A percentile compares a stretch with the other conserved stretches of the same genome.
These are phyloP conservation scores for Scytalidium sp. DNA, from an alignment of 2,329 filamentous ascomycete species.

Conservation along the genomic window DNA sequence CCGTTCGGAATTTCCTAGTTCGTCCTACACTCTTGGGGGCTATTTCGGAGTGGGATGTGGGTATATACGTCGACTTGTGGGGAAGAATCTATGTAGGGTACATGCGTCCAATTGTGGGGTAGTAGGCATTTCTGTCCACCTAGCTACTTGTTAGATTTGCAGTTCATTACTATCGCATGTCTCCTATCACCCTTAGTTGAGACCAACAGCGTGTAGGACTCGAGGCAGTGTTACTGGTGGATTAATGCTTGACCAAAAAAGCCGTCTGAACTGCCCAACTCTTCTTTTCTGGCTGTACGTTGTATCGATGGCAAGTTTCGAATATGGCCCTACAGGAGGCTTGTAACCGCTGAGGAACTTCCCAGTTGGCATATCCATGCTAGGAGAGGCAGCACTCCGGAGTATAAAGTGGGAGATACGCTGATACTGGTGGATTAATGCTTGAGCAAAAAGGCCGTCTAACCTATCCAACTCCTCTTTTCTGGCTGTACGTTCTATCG, in stretches of 20 bases:
- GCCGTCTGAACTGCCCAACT: background rate
- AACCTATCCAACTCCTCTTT: background rate
- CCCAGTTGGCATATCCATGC: background rate
- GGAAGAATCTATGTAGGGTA: too few species aligned
- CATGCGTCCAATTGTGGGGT: background rate
- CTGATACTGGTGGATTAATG: conserved; percentile 19
- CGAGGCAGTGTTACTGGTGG: background rate
- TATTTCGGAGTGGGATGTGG: background rate
- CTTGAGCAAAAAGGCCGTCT: background rate
- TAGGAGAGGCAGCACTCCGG: background rate
- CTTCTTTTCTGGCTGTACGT: background rate
- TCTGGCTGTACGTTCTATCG: background rate
- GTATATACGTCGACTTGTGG: background rate
- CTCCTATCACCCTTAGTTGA: background rate
- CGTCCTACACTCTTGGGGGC: background rate
- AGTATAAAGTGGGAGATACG: conserved; percentile 42
- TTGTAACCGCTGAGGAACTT: background rate
- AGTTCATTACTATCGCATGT: background rate
- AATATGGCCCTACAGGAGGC: background rate
- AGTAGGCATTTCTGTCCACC: background rate
- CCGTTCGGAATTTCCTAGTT: background rate
- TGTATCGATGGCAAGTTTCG: background rate
- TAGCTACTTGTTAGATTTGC: background rate
- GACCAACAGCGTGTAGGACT: background rate
- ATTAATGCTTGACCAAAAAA: background rate